Percentiles rank a stretch among this genome's conserved stretches.
These are phyloP conservation scores for Verticillium alfalfae DNA, from an alignment of 2,329 filamentous ascomycete species.

Conservation along the genomic window DNA sequence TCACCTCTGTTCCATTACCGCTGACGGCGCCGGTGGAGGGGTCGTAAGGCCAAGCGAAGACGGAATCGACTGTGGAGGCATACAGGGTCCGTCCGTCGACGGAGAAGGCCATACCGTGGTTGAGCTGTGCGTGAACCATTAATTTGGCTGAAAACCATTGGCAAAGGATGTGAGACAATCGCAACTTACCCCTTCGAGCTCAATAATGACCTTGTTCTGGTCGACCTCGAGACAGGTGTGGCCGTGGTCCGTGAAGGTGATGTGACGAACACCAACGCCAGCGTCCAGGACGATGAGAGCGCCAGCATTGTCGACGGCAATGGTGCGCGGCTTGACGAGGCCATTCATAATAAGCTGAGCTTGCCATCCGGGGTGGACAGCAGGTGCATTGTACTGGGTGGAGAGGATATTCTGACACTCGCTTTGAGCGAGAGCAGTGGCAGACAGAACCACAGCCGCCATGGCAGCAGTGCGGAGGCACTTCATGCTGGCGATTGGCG, in stretches of 20 bases:
- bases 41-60: constrained; percentile 63
- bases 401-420: constrained; percentile 27
- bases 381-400: constrained; percentile 27
- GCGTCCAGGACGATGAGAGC: constrained; percentile 39
- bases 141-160: background rate
- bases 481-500: constrained; percentile 4
- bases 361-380: constrained; percentile 35
- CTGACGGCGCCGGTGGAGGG: constrained; percentile 38
- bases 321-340: constrained; percentile 34
- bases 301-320: constrained; percentile 39
- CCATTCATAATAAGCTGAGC: constrained; percentile 35
- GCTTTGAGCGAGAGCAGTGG: constrained; percentile 4
- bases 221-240: constrained; percentile 33
- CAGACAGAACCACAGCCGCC: constrained; percentile 1
- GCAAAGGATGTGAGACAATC: background rate
- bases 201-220: constrained; percentile 24
- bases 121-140: constrained; percentile 30
- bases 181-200: constrained; percentile 23
- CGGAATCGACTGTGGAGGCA: constrained; percentile 51
- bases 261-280: constrained; percentile 32
- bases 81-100: constrained; percentile 48
- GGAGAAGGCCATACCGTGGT: constrained; percentile 51
- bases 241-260: constrained; percentile 34
- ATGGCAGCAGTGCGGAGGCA: constrained; percentile 1
- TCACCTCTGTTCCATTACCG: constrained; percentile 46